Percentiles rank a stretch among this genome's conserved stretches.
phyloP scores from a whole-genome alignment of 2,329 filamentous ascomycete genomes.

The Talaromyces atroroseus region DNA sequence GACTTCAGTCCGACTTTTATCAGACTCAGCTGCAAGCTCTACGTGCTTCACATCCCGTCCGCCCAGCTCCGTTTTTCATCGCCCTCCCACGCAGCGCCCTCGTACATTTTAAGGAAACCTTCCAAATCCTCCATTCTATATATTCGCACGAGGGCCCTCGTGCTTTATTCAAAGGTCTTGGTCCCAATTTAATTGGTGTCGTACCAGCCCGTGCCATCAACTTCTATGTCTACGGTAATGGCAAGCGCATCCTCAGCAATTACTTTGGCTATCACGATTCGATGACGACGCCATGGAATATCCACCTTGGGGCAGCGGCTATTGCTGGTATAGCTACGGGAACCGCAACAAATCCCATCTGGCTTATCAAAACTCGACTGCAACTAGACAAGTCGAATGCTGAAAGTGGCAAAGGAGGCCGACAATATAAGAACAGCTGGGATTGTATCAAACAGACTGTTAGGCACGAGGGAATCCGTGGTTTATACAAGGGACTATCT shows the following conservation, averaged over 20 bases:
- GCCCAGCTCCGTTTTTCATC: slow-evolving; percentile 49
- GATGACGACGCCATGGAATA: slow-evolving; percentile 58
- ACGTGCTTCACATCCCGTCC: slow-evolving; percentile 54
- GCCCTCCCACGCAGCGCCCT: slow-evolving; percentile 60
- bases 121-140: slow-evolving; percentile 77
- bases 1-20: slow-evolving; percentile 91
- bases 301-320: slow-evolving; percentile 72
- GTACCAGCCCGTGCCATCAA: slow-evolving; percentile 87
- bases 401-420: slow-evolving; percentile 47
- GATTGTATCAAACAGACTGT: slow-evolving; percentile 83
- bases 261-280: slow-evolving; percentile 45
- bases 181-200: slow-evolving; percentile 83
- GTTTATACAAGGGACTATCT: slow-evolving; percentile 84
- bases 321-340: slow-evolving; percentile 78
- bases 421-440: slow-evolving; percentile 79
- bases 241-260: slow-evolving; percentile 74
- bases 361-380: slow-evolving; percentile 88
- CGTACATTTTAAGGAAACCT: slow-evolving; percentile 76
- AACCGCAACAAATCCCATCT: slow-evolving; percentile 92
- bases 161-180: slow-evolving; percentile 87
- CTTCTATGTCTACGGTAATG: slow-evolving; percentile 90
- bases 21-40: slow-evolving; percentile 68
- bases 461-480: slow-evolving; percentile 70
- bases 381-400: slow-evolving; percentile 85
- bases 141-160: slow-evolving; percentile 76